These are phyloP conservation scores for Lentithecium fluviatile DNA, from an alignment of 495 filamentous ascomycete species.

Conservation along the genomic window DNA sequence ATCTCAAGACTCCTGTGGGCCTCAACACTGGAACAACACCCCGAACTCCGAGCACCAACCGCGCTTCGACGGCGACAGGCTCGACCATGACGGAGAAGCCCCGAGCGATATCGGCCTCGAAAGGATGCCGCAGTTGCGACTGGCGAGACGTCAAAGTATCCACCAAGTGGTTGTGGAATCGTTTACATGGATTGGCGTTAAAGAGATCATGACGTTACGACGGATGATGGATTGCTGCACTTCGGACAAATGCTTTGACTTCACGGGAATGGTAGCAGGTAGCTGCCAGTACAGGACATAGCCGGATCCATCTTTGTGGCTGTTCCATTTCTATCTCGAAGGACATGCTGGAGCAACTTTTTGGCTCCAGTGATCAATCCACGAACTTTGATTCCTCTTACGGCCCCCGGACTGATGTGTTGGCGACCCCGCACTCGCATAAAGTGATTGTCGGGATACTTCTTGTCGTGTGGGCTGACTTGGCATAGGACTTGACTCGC, in stretches of 20 bases:
- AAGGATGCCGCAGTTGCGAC: constrained; percentile 21
- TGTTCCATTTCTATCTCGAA: background rate
- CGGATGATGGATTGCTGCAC: background rate
- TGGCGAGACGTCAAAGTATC: constrained; percentile 20
- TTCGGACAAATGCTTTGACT: background rate
- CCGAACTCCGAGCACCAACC: background rate
- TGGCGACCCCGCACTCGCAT: background rate
- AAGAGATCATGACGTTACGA: constrained; percentile 28
- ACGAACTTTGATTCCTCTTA: background rate
- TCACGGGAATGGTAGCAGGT: background rate
- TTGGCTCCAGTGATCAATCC: background rate
- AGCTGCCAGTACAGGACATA: background rate
- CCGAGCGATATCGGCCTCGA: constrained; percentile 2
- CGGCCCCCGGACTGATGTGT: background rate
- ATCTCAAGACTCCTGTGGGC: constrained; percentile 28
- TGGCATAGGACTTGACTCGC: too few species aligned
- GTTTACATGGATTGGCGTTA: constrained; percentile 30
- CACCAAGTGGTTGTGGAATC: constrained; percentile 22
- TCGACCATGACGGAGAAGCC: constrained; percentile 21
- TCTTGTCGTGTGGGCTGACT: too few species aligned
- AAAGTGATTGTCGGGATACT: background rate
- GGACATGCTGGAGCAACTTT: background rate
- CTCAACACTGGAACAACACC: constrained; percentile 21
- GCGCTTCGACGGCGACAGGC: constrained; percentile 11
- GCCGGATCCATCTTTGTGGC: background rate